phyloP scores from a whole-genome alignment of 2,329 filamentous ascomycete species.

The Macrophomina tecta region DNA sequence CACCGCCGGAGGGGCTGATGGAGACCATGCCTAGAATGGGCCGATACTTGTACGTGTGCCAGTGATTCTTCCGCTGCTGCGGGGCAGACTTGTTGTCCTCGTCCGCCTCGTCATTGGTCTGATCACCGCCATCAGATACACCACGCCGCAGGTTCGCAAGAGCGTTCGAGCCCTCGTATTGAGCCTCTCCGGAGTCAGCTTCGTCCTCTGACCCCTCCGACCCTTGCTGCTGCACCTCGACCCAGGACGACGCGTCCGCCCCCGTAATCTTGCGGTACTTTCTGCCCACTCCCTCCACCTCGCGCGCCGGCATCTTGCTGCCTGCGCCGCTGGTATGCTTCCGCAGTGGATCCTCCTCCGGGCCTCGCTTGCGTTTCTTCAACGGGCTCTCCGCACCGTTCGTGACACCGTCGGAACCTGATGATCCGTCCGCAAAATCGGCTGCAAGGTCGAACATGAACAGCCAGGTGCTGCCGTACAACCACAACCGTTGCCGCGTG shows the following conservation, averaged over 20 bases:
- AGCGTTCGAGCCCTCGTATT: slow-evolving; percentile 38
- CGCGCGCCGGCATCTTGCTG: slow-evolving; percentile 54
- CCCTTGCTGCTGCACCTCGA: slow-evolving; percentile 36
- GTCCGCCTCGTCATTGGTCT: slow-evolving; percentile 29
- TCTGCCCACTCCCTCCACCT: slow-evolving; percentile 52
- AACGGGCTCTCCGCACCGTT: slow-evolving; percentile 35
- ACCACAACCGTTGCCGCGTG: slow-evolving; percentile 68
- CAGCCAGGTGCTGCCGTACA: slow-evolving; percentile 85
- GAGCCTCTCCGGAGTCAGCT: slow-evolving; percentile 45
- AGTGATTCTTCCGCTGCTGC: slow-evolving; percentile 54
- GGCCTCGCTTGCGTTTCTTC: slow-evolving; percentile 35
- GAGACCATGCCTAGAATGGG: slow-evolving; percentile 82
- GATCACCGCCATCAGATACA: slow-evolving; percentile 34
- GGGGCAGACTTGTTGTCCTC: slow-evolving; percentile 32
- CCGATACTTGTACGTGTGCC: slow-evolving; percentile 91
- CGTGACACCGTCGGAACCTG: slow-evolving; percentile 28
- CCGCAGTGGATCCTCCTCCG: slow-evolving; percentile 49
- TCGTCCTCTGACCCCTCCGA: slow-evolving; percentile 39
- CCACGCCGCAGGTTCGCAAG: slow-evolving; percentile 38
- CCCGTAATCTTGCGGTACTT: slow-evolving; percentile 57
- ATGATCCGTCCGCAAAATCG: slow-evolving; percentile 60
- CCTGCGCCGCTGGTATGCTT: slow-evolving; percentile 61
- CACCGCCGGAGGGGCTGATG: slow-evolving; percentile 58
- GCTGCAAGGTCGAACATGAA: slow-evolving; percentile 88
- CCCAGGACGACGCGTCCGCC: slow-evolving; percentile 42